phyloP scores from a whole-genome alignment of 2,329 filamentous ascomycete genomes.

The Hymenoscyphus albidus region DNA sequence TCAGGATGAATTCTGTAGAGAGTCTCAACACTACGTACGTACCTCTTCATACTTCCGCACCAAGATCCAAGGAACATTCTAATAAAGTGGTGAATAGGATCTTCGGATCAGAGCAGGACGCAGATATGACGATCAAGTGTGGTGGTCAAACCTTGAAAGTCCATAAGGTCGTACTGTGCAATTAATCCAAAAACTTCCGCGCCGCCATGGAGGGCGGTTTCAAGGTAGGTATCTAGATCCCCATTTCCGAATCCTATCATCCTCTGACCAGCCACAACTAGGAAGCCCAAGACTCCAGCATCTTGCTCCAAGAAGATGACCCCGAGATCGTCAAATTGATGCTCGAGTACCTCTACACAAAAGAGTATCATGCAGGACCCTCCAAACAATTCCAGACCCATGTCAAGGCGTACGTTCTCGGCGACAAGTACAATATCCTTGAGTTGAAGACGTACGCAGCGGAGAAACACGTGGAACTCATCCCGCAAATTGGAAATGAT shows the following conservation, averaged over 20 bases:
- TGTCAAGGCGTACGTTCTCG: too few species aligned
- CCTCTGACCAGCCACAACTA: neutral
- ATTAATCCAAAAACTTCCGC: neutral
- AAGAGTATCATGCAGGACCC: neutral
- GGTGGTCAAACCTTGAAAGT: neutral
- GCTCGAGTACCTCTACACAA: conserved; percentile 12
- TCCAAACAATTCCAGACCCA: too few species aligned
- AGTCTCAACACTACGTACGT: neutral
- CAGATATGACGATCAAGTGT: neutral
- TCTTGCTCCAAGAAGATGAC: conserved; percentile 10
- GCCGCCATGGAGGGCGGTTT: neutral
- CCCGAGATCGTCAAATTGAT: conserved; percentile 13
- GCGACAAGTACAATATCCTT: too few species aligned
- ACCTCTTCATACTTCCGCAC: neutral
- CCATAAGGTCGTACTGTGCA: neutral
- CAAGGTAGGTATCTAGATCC: neutral
- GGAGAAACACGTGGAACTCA: too few species aligned
- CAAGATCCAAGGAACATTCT: neutral
- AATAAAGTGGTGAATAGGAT: neutral
- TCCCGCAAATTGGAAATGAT: too few species aligned
- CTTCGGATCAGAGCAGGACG: neutral
- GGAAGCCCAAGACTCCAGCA: neutral
- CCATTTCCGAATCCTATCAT: neutral
- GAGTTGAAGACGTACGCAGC: too few species aligned
- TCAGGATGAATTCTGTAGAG: neutral